phyloP scores from a whole-genome alignment of 2,329 filamentous ascomycete genomes.

The Cercospora sp. region DNA sequence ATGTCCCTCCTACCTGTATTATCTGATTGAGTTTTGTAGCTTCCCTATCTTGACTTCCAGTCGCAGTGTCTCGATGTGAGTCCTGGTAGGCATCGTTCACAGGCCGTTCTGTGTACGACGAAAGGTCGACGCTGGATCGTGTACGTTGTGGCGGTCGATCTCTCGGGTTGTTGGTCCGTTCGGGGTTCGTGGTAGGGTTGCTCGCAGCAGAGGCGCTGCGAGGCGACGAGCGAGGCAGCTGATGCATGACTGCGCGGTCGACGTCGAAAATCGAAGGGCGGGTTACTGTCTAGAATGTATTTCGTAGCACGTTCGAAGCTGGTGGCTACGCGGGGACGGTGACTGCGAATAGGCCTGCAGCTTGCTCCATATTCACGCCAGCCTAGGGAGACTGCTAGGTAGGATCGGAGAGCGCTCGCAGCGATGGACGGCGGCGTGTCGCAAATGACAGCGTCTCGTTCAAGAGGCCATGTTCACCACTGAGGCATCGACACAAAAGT shows the following conservation, averaged over 20 bases:
- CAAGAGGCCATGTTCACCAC: conserved; percentile 23
- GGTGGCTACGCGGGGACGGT: conserved; percentile 24
- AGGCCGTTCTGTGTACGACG: conserved; percentile 52
- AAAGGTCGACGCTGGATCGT: conserved; percentile 55
- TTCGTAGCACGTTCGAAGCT: conserved; percentile 1
- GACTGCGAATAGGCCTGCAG: conserved; percentile 15
- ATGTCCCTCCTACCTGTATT: conserved; percentile 66
- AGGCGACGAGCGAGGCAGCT: conserved; percentile 76
- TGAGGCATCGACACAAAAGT: conserved; percentile 25
- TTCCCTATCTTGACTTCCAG: conserved; percentile 58
- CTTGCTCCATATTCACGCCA: conserved; percentile 31
- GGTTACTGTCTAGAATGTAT: neutral
- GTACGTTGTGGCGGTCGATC: conserved; percentile 57
- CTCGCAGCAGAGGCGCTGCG: conserved; percentile 71
- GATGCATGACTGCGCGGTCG: conserved; percentile 68
- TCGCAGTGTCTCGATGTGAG: conserved; percentile 44
- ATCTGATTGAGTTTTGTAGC: conserved; percentile 88
- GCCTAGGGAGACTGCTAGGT: conserved; percentile 19
- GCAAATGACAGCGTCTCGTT: conserved; percentile 24
- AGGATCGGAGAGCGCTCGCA: conserved; percentile 10
- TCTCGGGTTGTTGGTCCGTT: conserved; percentile 70
- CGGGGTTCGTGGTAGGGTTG: conserved; percentile 69
- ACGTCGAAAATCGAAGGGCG: neutral
- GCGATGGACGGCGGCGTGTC: conserved; percentile 8
- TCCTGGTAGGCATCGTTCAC: conserved; percentile 43